phyloP scores from a whole-genome alignment of 2,329 filamentous ascomycete species.

The Trichoderma guizhouense region DNA sequence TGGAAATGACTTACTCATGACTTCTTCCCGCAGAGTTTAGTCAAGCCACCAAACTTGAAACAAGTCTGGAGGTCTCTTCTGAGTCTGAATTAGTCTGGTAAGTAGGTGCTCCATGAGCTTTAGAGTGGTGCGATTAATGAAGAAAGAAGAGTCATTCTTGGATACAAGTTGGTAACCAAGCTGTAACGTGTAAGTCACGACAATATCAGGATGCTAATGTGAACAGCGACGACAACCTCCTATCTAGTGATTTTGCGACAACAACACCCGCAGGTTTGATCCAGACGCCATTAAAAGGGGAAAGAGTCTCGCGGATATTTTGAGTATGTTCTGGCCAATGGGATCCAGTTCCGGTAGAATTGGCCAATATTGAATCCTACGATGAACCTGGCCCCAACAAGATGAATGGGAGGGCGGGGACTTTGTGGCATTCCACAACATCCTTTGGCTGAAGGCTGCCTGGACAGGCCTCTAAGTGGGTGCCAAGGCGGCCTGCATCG shows the following conservation, averaged over 20 bases:
- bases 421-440: neutral
- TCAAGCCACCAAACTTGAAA: conserved; percentile 35
- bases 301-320: conserved; percentile 35
- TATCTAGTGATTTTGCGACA: neutral
- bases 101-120: conserved; percentile 18
- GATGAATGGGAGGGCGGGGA: conserved; percentile 10
- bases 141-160: neutral
- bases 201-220: neutral
- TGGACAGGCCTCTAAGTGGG: conserved; percentile 26
- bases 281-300: conserved; percentile 36
- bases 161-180: neutral
- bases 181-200: conserved; percentile 15
- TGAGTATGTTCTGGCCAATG: conserved; percentile 33
- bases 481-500: conserved; percentile 17
- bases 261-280: conserved; percentile 21
- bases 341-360: conserved; percentile 23
- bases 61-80: conserved; percentile 34
- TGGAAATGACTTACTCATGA: conserved; percentile 30
- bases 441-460: neutral
- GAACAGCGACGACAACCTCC: neutral
- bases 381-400: neutral
- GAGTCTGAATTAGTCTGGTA: conserved; percentile 28
- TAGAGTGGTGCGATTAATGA: neutral
- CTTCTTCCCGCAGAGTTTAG: conserved; percentile 32
- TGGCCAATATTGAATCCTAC: conserved; percentile 11